phyloP scores from a whole-genome alignment of 108 stramenopile genomes.

The Licmophora abbreviata region DNA sequence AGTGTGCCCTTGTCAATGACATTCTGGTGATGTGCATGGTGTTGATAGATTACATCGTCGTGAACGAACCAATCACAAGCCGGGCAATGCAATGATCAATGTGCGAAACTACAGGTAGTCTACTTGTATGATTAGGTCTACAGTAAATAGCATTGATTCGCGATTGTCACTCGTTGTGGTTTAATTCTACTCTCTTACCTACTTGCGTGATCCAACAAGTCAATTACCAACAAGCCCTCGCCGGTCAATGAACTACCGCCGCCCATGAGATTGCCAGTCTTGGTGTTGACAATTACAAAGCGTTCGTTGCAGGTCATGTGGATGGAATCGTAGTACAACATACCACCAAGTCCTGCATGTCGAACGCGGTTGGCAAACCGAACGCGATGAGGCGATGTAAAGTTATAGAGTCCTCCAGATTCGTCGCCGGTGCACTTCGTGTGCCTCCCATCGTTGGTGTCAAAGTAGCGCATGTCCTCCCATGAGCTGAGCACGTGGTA shows the following conservation, averaged over 20 bases:
- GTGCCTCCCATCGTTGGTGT: background rate
- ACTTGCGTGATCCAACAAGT: slow-evolving; percentile 31
- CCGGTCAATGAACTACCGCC: slow-evolving; percentile 10
- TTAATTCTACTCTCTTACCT: too few species aligned
- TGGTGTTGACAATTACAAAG: slow-evolving; percentile 58
- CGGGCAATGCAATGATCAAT: too few species aligned
- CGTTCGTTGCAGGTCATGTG: slow-evolving; percentile 59
- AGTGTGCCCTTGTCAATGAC: too few species aligned
- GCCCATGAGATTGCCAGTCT: slow-evolving; percentile 46
- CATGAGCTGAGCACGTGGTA: slow-evolving; percentile 39
- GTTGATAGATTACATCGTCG: too few species aligned
- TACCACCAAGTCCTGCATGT: slow-evolving; percentile 48
- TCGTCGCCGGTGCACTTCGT: slow-evolving; percentile 4
- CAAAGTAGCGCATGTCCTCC: slow-evolving; percentile 16
- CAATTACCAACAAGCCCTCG: slow-evolving; percentile 57
- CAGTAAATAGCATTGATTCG: too few species aligned
- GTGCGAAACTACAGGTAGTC: too few species aligned
- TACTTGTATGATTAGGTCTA: too few species aligned
- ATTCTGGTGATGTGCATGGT: too few species aligned
- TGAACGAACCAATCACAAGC: too few species aligned
- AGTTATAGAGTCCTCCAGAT: slow-evolving; percentile 14
- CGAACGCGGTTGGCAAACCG: slow-evolving; percentile 49
- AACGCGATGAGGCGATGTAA: slow-evolving; percentile 8
- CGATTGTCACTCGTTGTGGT: too few species aligned
- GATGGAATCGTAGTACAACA: slow-evolving; percentile 44